Evolutionary conservation across 306 rosid genomes (phyloP), one percentile per base, ranked within the genome.

Genomic region (Vigna mungo): DNA sequence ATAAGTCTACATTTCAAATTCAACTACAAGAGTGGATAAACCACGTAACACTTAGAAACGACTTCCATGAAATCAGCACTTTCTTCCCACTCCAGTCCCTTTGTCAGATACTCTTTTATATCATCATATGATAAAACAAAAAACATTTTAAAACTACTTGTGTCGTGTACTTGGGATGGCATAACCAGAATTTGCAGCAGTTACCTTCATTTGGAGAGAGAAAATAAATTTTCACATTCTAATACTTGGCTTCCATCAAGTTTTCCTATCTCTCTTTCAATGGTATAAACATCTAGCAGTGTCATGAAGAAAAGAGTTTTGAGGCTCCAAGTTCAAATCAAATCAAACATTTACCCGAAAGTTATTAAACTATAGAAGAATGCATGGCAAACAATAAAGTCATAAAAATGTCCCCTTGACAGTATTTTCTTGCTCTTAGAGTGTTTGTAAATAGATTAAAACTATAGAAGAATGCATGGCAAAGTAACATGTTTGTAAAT

Each of bases 141-240:
- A 25, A 1, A 11, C 32, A 48, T 4, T 48, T 8, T 74, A 76
- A 32, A 63, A 49, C 56, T 21, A 56, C 54, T n/a, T 23, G 46
- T 74, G 49, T 58, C 18, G 6, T 12, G 15, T 11, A 64, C 34
- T 74, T 37, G 41, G 43, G 37, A 39, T 54, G 41, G 51, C 46
- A 30, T 30, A 30, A 30, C 34, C 6, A 61, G 80, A 6, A 65
- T 70, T 56, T 66, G 65, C 21, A 58, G 17, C n/a, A 72, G 30
- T 55, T 80, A 94, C 97, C 96, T 94, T 92, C 98, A 90, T 94
- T 85, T 20, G 97, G 98, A 81, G 95, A 94, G 85, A 94, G 93
- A 60, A 90, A 85, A 83, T 85, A 90, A 55, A 94, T 60, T 78
- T 89, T 88, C 81, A 94, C 93, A 72, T 90, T 87, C 7, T 76